A percentile compares a stretch with the other conserved stretches of the same genome.
phyloP scores from a whole-genome alignment of 129 eudicot species.

The Lonicera japonica region DNA sequence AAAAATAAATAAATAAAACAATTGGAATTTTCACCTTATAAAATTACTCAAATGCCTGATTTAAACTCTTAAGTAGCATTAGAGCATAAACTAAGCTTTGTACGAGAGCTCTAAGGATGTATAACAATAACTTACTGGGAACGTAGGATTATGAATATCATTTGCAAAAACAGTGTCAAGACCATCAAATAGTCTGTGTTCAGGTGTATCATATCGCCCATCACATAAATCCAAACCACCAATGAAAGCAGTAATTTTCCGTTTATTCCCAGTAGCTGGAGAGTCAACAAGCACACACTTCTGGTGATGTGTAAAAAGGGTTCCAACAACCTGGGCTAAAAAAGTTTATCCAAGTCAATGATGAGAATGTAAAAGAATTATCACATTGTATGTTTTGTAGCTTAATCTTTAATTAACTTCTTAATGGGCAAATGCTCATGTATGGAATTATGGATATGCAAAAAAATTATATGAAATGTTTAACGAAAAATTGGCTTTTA shows the following conservation, averaged over 20 bases:
- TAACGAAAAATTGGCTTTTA: background rate
- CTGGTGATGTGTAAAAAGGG: conserved; percentile 26
- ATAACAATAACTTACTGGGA: conserved; percentile 3
- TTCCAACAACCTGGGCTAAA: conserved; percentile 23
- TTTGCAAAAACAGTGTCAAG: conserved; percentile 14
- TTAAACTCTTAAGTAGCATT: background rate
- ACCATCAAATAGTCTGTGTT: conserved; percentile 17
- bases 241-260: conserved; percentile 19
- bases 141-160: conserved; percentile 21
- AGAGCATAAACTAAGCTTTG: background rate
- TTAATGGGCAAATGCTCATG: background rate
- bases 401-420: too few species aligned
- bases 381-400: too few species aligned
- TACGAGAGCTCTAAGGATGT: background rate
- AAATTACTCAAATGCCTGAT: background rate
- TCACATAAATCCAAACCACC: conserved; percentile 22
- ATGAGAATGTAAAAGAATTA: background rate
- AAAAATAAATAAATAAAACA: background rate
- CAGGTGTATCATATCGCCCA: conserved; percentile 25
- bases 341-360: background rate
- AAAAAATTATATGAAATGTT: background rate
- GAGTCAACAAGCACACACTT: conserved; percentile 19
- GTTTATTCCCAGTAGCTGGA: conserved; percentile 19
- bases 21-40: background rate
- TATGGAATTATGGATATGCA: too few species aligned